Conservation (phyloP, 345 rosid genomes). For the Diplotaxis tenuifolia region DNA sequence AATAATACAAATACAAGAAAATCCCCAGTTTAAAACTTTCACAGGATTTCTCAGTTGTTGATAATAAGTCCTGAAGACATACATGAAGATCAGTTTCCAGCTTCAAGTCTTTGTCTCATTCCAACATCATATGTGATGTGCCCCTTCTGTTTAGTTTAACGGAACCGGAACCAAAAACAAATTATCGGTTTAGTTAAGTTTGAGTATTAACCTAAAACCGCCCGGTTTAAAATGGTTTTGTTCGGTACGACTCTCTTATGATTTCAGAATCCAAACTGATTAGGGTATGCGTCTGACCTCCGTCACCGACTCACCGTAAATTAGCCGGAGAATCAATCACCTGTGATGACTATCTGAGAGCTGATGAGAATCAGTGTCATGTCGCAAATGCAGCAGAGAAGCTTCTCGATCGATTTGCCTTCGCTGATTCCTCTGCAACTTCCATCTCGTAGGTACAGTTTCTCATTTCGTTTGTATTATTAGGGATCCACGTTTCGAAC, state of each 20-base stretch:
- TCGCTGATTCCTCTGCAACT: conserved; percentile 51
- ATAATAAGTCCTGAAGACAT: too few relatives aligned
- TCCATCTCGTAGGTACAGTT: conserved; percentile 62
- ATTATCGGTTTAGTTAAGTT: neutral
- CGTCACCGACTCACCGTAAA: conserved; percentile 2
- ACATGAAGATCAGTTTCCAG: too few relatives aligned
- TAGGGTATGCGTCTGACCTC: neutral
- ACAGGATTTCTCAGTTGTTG: too few relatives aligned
- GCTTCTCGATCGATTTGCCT: conserved; percentile 39
- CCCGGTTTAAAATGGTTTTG: neutral
- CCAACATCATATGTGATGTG: too few relatives aligned
- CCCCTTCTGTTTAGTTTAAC: neutral
- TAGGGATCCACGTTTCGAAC: neutral
- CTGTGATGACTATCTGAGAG: neutral
- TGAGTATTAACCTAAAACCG: neutral
- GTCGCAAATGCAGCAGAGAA: conserved; percentile 38
- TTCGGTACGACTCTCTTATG: conserved; percentile 5
- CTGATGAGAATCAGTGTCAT: conserved; percentile 23
- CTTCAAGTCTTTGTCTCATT: too few relatives aligned
- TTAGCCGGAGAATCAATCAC: neutral
- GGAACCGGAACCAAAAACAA: neutral
- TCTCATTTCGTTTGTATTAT: neutral
- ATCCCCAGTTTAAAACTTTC: neutral
- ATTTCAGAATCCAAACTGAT: neutral
- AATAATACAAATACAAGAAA: neutral